Evolutionary conservation across 495 filamentous ascomycete genomes (phyloP).

Genomic region (Daldinia loculata): DNA sequence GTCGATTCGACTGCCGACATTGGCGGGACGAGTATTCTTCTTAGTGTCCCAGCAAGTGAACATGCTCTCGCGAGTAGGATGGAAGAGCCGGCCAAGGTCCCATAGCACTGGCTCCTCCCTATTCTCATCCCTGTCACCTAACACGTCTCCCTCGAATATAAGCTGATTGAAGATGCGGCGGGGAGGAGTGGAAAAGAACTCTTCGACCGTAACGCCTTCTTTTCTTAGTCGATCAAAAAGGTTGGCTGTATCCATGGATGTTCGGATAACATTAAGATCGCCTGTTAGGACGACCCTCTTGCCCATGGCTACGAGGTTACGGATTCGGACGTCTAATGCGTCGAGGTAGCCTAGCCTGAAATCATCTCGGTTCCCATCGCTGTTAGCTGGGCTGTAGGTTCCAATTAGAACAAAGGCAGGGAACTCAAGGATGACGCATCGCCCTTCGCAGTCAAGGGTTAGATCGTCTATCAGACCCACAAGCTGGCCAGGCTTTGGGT

Average conservation of each 20-base stretch:
- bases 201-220: slow-evolving; percentile 67
- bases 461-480: slow-evolving; percentile 69
- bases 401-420: slow-evolving; percentile 94
- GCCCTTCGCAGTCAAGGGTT: slow-evolving; percentile 86
- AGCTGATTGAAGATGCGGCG: slow-evolving; percentile 87
- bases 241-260: slow-evolving; percentile 76
- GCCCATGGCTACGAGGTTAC: slow-evolving; percentile 81
- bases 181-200: slow-evolving; percentile 78
- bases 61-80: slow-evolving; percentile 84
- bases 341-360: slow-evolving; percentile 84
- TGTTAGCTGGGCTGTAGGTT: slow-evolving; percentile 86
- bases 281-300: slow-evolving; percentile 87
- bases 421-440: slow-evolving; percentile 93
- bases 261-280: slow-evolving; percentile 87
- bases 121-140: slow-evolving; percentile 73
- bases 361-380: slow-evolving; percentile 82
- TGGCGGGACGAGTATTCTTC: slow-evolving; percentile 87
- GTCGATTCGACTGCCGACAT: slow-evolving; percentile 91
- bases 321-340: slow-evolving; percentile 79
- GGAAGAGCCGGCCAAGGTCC: slow-evolving; percentile 87
- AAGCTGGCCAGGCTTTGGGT: slow-evolving; percentile 76
- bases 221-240: slow-evolving; percentile 75
- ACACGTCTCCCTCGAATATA: slow-evolving; percentile 73
- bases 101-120: slow-evolving; percentile 79
- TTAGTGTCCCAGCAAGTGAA: slow-evolving; percentile 94